Evolutionary conservation across 164 flowering plant genomes (phyloP).

Genomic region (Vitis cinerea): DNA sequence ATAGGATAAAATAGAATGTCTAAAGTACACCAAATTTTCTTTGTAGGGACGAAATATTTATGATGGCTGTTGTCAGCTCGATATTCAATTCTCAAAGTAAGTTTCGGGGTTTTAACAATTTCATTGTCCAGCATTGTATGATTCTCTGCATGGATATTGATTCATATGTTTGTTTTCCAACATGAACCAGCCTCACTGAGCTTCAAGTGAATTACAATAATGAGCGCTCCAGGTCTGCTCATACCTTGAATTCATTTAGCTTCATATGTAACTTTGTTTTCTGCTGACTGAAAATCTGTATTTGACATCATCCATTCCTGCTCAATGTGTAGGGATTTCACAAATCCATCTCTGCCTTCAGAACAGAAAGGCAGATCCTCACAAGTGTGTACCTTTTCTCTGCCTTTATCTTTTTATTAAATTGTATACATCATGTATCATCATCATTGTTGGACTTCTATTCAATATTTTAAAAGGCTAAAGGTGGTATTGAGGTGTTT

Average conservation of each 20-base stretch:
- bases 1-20: too few species aligned
- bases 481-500: too few species aligned
- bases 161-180: too few species aligned
- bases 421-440: too few species aligned
- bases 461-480: too few species aligned
- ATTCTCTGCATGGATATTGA: slow-evolving; percentile 10
- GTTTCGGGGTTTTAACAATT: slow-evolving; percentile 14
- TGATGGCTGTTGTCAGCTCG: slow-evolving; percentile 98
- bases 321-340: slow-evolving; percentile 58
- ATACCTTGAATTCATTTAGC: not conserved
- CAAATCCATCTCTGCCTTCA: slow-evolving; percentile 84
- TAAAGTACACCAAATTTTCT: not conserved
- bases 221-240: slow-evolving; percentile 87
- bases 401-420: too few species aligned
- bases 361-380: slow-evolving; percentile 81
- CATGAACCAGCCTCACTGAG: slow-evolving; percentile 71
- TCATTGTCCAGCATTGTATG: slow-evolving; percentile 1
- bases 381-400: too few species aligned
- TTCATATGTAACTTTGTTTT: too few species aligned
- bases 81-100: slow-evolving; percentile 95
- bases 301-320: too few species aligned
- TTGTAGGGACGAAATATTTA: slow-evolving; percentile 94
- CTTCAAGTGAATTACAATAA: slow-evolving; percentile 94
- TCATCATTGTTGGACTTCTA: too few species aligned
- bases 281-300: too few species aligned